phyloP scores from a whole-genome alignment of 2,329 filamentous ascomycete genomes.

The Botryotinia convoluta region DNA sequence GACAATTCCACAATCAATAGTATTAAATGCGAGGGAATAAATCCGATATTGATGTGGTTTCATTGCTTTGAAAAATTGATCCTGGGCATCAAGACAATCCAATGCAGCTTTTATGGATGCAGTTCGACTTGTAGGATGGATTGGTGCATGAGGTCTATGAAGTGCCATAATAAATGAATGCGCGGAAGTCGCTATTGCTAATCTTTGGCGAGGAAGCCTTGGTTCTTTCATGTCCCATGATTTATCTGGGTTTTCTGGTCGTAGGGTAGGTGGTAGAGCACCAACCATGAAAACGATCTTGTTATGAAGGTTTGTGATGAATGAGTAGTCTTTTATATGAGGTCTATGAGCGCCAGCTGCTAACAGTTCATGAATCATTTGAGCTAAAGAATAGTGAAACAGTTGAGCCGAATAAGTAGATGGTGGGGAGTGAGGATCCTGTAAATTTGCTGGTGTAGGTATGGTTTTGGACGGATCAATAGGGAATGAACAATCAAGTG shows the following conservation, averaged over 20 bases:
- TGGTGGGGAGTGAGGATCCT: background rate
- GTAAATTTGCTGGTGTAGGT: background rate
- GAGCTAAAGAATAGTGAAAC: slow-evolving; percentile 17
- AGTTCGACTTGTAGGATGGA: slow-evolving; percentile 18
- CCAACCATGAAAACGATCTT: slow-evolving; percentile 7
- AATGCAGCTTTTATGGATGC: slow-evolving; percentile 20
- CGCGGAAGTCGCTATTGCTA: background rate
- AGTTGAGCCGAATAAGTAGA: slow-evolving; percentile 2
- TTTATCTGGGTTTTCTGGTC: background rate
- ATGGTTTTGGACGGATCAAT: slow-evolving; percentile 15
- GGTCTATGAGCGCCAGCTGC: slow-evolving; percentile 15
- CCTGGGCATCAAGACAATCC: slow-evolving; percentile 20
- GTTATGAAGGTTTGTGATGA: slow-evolving; percentile 18
- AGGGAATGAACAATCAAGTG: slow-evolving; percentile 21
- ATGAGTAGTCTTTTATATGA: slow-evolving; percentile 20
- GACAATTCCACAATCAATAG: slow-evolving; percentile 13
- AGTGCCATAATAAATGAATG: slow-evolving; percentile 20
- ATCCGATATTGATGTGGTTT: slow-evolving; percentile 19
- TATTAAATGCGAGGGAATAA: slow-evolving; percentile 20
- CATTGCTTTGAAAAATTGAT: slow-evolving; percentile 17
- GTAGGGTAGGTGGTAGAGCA: background rate
- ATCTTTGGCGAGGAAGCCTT: background rate
- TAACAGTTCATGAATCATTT: slow-evolving; percentile 19
- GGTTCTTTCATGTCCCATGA: slow-evolving; percentile 3
- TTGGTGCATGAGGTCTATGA: slow-evolving; percentile 21